Evolutionary conservation across 177 flowering plant genomes (phyloP).

Genomic region (Vitis hybrid): DNA sequence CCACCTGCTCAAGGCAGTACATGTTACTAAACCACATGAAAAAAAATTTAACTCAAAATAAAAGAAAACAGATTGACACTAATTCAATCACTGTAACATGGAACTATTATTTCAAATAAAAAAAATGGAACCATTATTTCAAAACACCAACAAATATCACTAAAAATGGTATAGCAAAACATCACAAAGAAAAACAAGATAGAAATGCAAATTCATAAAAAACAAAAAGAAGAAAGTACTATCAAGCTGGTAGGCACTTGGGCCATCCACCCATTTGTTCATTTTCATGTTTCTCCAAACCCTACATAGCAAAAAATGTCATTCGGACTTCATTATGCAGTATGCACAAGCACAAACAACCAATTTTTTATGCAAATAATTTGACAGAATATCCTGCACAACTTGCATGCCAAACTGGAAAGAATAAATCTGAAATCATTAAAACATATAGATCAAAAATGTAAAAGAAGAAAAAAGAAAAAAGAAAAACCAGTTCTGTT

Average conservation of each 20-base stretch:
- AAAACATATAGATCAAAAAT: not conserved
- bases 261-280: not conserved
- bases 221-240: not conserved
- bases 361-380: not conserved
- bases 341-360: too few species aligned
- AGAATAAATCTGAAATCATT: not conserved
- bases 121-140: not conserved
- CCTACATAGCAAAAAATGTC: not conserved
- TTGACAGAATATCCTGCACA: not conserved
- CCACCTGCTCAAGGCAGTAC: constrained; percentile 49
- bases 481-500: too few species aligned
- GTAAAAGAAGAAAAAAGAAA: not conserved
- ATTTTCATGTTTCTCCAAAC: not conserved
- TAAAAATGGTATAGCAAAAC: not conserved
- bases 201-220: not conserved
- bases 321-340: too few species aligned
- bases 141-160: not conserved
- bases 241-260: not conserved
- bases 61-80: too few species aligned
- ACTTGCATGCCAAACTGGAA: not conserved
- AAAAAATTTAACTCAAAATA: too few species aligned
- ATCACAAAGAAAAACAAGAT: not conserved
- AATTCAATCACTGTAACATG: too few species aligned
- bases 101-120: too few species aligned
- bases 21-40: not conserved